A percentile compares a stretch with the other conserved stretches of the same genome.
Evolutionary conservation across 73 alveolate genomes (phyloP).

Genomic region (Symbiodinium natans): DNA sequence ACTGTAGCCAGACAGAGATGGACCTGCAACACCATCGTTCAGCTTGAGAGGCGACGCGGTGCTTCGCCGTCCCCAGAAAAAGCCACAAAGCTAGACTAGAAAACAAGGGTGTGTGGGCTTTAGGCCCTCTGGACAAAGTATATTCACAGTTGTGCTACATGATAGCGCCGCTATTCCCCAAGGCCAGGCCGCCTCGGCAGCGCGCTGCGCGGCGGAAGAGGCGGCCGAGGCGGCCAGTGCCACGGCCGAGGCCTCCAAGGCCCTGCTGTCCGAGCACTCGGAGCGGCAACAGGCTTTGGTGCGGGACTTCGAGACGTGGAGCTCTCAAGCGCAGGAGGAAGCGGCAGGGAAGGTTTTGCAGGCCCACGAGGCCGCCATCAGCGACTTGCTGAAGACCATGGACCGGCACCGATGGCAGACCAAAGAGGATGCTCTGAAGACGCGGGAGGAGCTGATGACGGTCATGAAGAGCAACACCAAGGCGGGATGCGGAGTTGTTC

Average conservation of each 20-base stretch:
- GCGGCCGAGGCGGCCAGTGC: slow-evolving; percentile 58
- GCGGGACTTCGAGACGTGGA: slow-evolving; percentile 48
- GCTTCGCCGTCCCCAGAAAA: too few species aligned
- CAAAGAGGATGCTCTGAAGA: slow-evolving; percentile 72
- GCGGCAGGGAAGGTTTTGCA: slow-evolving; percentile 34
- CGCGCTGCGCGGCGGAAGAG: background rate
- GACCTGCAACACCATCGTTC: too few species aligned
- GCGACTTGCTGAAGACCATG: slow-evolving; percentile 45
- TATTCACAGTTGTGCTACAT: too few species aligned
- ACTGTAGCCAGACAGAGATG: too few species aligned
- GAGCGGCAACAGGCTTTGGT: background rate
- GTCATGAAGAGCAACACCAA: slow-evolving; percentile 60
- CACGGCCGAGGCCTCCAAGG: slow-evolving; percentile 79
- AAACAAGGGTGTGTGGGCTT: too few species aligned
- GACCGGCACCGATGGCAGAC: slow-evolving; percentile 36
- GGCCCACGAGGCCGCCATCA: slow-evolving; percentile 48
- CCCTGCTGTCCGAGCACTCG: background rate
- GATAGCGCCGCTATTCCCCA: background rate
- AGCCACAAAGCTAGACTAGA: too few species aligned
- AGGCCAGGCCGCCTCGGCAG: background rate
- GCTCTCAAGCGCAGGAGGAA: slow-evolving; percentile 42
- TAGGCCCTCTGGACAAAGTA: too few species aligned
- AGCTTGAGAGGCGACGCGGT: too few species aligned
- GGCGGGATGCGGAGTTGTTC: background rate
- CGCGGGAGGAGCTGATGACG: slow-evolving; percentile 54